Conservation (phyloP, 1,284 basidiomycete species). For the Ustilago curta region DNA sequence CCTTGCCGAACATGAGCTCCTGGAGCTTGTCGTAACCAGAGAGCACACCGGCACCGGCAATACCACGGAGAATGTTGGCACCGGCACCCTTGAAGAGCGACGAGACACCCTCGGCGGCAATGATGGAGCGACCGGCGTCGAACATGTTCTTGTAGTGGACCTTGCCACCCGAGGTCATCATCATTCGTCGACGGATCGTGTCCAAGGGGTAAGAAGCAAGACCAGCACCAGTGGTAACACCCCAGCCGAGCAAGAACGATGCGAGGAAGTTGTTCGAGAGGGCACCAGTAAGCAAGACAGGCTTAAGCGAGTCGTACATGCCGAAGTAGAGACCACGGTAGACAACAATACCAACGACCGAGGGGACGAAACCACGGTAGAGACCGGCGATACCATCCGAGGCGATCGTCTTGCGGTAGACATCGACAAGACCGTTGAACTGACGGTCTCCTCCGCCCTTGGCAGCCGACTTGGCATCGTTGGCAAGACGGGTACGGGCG, state of each 20-base stretch:
- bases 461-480: slow-evolving; percentile 69
- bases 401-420: slow-evolving; percentile 69
- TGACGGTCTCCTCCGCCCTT: slow-evolving; percentile 69
- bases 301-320: slow-evolving; percentile 70
- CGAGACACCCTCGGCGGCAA: slow-evolving; percentile 84
- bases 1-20: slow-evolving; percentile 71
- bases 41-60: slow-evolving; percentile 96
- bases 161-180: slow-evolving; percentile 69
- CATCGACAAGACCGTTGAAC: slow-evolving; percentile 70
- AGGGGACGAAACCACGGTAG: slow-evolving; percentile 70
- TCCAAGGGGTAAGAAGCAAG: slow-evolving; percentile 70
- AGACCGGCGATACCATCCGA: slow-evolving; percentile 69
- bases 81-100: slow-evolving; percentile 81
- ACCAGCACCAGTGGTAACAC: slow-evolving; percentile 69
- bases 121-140: slow-evolving; percentile 79
- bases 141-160: slow-evolving; percentile 73
- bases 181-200: slow-evolving; percentile 70
- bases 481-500: slow-evolving; percentile 70
- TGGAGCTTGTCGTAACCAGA: slow-evolving; percentile 88
- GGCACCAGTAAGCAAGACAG: slow-evolving; percentile 66
- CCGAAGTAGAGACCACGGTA: slow-evolving; percentile 70
- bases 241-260: slow-evolving; percentile 69
- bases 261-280: slow-evolving; percentile 69
- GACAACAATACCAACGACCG: slow-evolving; percentile 69
- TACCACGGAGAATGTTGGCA: slow-evolving; percentile 98